Base-by-base conservation (phyloP, 176 grass and related monocot genomes). In the Phragmites australis region DNA sequence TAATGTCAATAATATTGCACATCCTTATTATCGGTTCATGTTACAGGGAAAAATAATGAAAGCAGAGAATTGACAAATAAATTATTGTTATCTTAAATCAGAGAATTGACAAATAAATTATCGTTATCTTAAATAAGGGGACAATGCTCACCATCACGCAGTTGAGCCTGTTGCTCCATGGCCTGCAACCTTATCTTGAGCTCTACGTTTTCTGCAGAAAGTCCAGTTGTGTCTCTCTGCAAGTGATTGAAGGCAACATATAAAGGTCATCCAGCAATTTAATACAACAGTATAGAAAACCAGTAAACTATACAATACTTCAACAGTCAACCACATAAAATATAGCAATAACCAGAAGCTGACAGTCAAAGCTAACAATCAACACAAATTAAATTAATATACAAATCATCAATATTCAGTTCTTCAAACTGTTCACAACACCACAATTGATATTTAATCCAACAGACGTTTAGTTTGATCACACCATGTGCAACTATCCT, bases 121-220 rank as follows among this genome's bases (percentile, higher is more conserved):
- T 66, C 51, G 4, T 79, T 74, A 60, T 74, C 26, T 70, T 70
- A 83, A 55, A n/a, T 41, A 75, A 86, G 75, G 46, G 50, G 34
- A 11, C 43, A 75, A 83, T 80, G 69, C 65, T 81, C 82, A 98
- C 92, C 95, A 81, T 98, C 92, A 61, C 90, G 87, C 45, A 98
- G 72, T 78, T 98, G 95, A 70, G 95, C 95, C 68, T 98, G 95
- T 65, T 98, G 95, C 67, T 98, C 92, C 90, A 98, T 98, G 49
- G 92, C 92, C 81, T 98, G 95, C 75, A 98, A 89, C 81, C 95
- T 87, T 93, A 98, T 83, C 76, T 94, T 98, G 70, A 98, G 92
- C 70, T 98, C 95, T 79, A 88, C 86, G 91, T 98, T 98, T 90
- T 98, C 92, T 89, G 89, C 37, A 65, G 95, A 98, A 76, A 98